Evolutionary conservation across 768 basidiomycete genomes (phyloP).

Genomic region (Chiua virens): DNA sequence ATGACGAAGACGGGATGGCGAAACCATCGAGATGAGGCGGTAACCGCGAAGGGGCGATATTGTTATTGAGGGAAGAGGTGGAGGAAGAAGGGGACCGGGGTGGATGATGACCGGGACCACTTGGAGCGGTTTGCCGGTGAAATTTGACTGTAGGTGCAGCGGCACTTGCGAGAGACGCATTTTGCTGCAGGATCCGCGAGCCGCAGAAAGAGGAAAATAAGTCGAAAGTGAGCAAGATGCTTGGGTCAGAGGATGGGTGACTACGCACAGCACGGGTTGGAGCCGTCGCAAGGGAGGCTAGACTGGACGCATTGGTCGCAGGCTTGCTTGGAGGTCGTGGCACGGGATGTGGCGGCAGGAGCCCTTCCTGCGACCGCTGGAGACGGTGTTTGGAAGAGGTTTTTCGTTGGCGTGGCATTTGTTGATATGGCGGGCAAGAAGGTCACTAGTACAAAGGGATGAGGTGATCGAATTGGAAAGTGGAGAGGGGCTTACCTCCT

Average conservation of each 20-base stretch:
- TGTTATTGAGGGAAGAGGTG: slow-evolving; percentile 27
- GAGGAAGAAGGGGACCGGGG: slow-evolving; percentile 35
- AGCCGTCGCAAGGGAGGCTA: slow-evolving; percentile 74
- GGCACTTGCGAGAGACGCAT: slow-evolving; percentile 66
- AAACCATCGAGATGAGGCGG: slow-evolving; percentile 42
- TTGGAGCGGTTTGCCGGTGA: slow-evolving; percentile 77
- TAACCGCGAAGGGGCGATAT: slow-evolving; percentile 19
- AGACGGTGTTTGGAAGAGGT: slow-evolving; percentile 33
- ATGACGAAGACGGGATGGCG: slow-evolving; percentile 39
- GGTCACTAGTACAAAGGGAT: slow-evolving; percentile 50
- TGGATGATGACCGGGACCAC: slow-evolving; percentile 65
- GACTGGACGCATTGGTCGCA: slow-evolving; percentile 84
- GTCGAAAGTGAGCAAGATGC: neutral
- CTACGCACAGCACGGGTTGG: slow-evolving; percentile 71
- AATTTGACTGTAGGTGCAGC: slow-evolving; percentile 83
- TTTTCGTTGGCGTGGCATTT: slow-evolving; percentile 86
- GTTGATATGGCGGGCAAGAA: slow-evolving; percentile 83
- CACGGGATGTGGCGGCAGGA: slow-evolving; percentile 64
- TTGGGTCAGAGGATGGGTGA: neutral
- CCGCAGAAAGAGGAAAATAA: neutral
- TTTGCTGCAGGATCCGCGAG: slow-evolving; percentile 48
- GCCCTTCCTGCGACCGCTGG: slow-evolving; percentile 58
- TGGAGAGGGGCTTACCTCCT: slow-evolving; percentile 52
- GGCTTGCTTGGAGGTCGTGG: slow-evolving; percentile 78
- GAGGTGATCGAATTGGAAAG: slow-evolving; percentile 8